A percentile compares a stretch with the other conserved stretches of the same genome.
Conservation (phyloP, 306 rosid species). For the Styphnolobium japonicum region DNA sequence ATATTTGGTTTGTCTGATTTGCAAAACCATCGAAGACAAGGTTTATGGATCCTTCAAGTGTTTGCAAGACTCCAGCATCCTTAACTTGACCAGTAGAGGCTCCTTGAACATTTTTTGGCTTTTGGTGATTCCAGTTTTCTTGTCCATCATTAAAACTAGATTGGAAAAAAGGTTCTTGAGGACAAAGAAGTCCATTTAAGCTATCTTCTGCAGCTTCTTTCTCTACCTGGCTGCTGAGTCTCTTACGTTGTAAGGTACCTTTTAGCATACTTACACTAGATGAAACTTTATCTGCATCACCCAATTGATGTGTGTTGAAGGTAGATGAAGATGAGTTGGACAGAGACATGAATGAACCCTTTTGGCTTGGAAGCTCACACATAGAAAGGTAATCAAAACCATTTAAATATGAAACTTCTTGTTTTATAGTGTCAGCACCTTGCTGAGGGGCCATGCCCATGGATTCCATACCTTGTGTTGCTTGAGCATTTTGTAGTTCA, state of each 20-base stretch:
- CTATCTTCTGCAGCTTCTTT: conserved; percentile 52
- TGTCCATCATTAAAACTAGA: conserved; percentile 47
- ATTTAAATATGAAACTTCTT: conserved; percentile 50
- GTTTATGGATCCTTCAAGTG: conserved; percentile 53
- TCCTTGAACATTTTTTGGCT: conserved; percentile 43
- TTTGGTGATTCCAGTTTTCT: conserved; percentile 46
- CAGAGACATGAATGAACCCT: conserved; percentile 69
- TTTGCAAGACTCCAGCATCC: conserved; percentile 40
- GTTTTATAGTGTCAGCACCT: conserved; percentile 38
- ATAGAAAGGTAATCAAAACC: conserved; percentile 47
- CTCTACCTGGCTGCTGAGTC: conserved; percentile 49
- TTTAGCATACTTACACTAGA: conserved; percentile 89
- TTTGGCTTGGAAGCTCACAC: conserved; percentile 57
- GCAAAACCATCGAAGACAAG: conserved; percentile 60
- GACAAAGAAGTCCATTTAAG: conserved; percentile 36
- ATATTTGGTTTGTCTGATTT: conserved; percentile 52
- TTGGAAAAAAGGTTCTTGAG: conserved; percentile 48
- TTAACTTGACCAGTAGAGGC: conserved; percentile 45
- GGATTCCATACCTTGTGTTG: conserved; percentile 51
- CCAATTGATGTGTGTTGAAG: conserved; percentile 54
- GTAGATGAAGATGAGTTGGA: conserved; percentile 75
- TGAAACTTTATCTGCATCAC: conserved; percentile 77
- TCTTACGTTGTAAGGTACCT: conserved; percentile 83
- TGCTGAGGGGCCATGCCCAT: conserved; percentile 44
- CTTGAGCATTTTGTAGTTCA: conserved; percentile 69